Evolutionary conservation across 768 basidiomycete species (phyloP).

Genomic region (Macrolepiota dolichaula): DNA sequence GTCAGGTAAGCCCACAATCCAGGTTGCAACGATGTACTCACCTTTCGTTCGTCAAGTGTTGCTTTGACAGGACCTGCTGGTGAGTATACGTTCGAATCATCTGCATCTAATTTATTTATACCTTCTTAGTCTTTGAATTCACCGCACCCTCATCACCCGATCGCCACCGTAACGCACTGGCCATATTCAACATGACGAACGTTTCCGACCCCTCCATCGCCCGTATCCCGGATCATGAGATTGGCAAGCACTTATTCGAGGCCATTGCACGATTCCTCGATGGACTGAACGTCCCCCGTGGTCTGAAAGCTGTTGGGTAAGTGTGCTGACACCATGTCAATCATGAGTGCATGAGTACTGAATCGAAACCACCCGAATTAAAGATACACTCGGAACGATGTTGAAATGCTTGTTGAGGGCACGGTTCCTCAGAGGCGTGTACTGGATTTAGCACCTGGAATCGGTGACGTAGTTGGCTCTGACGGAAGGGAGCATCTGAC

Average conservation of each 20-base stretch:
- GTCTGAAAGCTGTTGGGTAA: constrained; percentile 75
- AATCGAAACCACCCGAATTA: constrained; percentile 12
- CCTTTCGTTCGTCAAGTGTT: constrained; percentile 42
- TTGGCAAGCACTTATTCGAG: constrained; percentile 79
- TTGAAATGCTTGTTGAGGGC: constrained; percentile 80
- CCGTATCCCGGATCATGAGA: constrained; percentile 72
- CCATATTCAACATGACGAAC: constrained; percentile 72
- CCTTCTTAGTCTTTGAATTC: constrained; percentile 77
- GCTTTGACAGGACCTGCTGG: constrained; percentile 88
- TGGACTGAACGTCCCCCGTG: constrained; percentile 79
- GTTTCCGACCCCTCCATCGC: constrained; percentile 67
- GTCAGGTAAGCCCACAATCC: constrained; percentile 47
- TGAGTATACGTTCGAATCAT: constrained; percentile 21
- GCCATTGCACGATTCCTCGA: constrained; percentile 88
- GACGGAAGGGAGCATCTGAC: constrained; percentile 83
- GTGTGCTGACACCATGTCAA: constrained; percentile 5
- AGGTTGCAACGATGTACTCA: neutral
- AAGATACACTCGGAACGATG: constrained; percentile 66
- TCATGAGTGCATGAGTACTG: neutral
- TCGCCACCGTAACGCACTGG: constrained; percentile 85
- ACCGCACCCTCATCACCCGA: constrained; percentile 92
- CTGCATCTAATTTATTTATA: neutral
- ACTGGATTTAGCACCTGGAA: constrained; percentile 87
- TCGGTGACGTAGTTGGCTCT: constrained; percentile 77
- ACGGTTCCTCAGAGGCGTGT: constrained; percentile 92